phyloP scores from a whole-genome alignment of 1,284 basidiomycete species.

The Apiotrichum siamense region DNA sequence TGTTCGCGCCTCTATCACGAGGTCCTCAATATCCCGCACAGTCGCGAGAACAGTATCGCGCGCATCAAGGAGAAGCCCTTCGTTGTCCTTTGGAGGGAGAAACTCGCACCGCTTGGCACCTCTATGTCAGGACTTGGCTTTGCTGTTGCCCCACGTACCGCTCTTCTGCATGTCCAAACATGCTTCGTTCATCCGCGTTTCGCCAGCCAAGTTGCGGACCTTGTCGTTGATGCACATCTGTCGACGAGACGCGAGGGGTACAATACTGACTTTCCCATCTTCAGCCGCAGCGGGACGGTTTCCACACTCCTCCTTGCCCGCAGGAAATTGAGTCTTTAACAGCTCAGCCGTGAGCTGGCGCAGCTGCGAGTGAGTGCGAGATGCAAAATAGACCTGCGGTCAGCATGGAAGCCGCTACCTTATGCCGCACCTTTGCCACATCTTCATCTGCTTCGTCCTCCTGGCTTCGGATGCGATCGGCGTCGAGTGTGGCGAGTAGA shows the following conservation, averaged over 20 bases:
- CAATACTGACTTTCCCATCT: constrained; percentile 50
- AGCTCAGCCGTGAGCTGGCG: constrained; percentile 85
- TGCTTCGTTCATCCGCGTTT: constrained; percentile 81
- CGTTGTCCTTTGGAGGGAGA: constrained; percentile 69
- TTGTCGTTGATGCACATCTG: constrained; percentile 90
- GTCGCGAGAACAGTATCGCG: constrained; percentile 79
- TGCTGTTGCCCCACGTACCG: constrained; percentile 51
- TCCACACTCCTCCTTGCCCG: neutral
- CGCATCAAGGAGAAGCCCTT: constrained; percentile 69
- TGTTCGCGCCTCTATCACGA: constrained; percentile 64
- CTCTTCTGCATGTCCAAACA: constrained; percentile 76
- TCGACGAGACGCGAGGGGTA: constrained; percentile 82
- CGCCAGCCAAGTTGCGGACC: constrained; percentile 45
- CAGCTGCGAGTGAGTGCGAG: constrained; percentile 91
- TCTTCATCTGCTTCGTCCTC: constrained; percentile 43
- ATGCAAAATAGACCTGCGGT: constrained; percentile 74
- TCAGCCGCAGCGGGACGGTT: neutral
- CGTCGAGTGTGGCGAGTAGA: constrained; percentile 53
- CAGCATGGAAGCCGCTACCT: neutral
- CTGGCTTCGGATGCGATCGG: constrained; percentile 58
- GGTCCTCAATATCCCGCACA: constrained; percentile 91
- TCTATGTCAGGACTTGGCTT: constrained; percentile 25
- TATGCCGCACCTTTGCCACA: constrained; percentile 46
- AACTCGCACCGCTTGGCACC: constrained; percentile 65
- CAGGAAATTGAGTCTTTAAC: constrained; percentile 52